Evolutionary conservation across 1,284 basidiomycete genomes (phyloP), one percentile per base, ranked within the genome.

Genomic region (Trichosporon coremiiforme): DNA sequence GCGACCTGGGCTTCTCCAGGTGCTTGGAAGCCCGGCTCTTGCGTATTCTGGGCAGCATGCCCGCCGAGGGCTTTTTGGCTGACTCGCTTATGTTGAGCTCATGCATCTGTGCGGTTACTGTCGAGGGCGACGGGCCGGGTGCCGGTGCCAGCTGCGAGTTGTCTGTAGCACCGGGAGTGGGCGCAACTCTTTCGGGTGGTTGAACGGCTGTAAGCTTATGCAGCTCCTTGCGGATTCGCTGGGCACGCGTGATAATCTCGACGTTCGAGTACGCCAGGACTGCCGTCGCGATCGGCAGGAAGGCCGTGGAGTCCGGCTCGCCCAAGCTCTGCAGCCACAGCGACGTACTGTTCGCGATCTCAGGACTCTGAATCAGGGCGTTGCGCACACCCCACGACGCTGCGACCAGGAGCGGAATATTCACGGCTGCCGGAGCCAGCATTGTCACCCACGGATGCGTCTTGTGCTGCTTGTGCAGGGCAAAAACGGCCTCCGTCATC

Each of bases 371-470:
- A 65, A 68, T 77, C 66, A 80, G 63, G 0, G 80, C 76, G 10
- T 76, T 73, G 41, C 85, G 80, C 62, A 86, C 80, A 3, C 79
- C 77, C 31, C 83, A 69, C 0, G 82, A 82, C 15, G 80, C 70
- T 15, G 77, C 71, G 69, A 85, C 75, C 68, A 86, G 80, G 60
- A 86, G 70, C 8, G 85, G 84, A 20, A 85, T 72, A 73, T 84
- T 80, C 62, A 83, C 71, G 5, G 79, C 68, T 1, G 84, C 75
- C 0, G 84, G 85, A 1, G 78, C 70, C 47, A 80, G 70, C 2
- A 81, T 68, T 8, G 83, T 85, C 5, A 79, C 70, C 0, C 76
- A 68, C 1, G 84, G 83, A 29, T 82, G 79, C 45, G 82, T 83
- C 8, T 72, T 66, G 77, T 84, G 72, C 63, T 77, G 64, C 45